Evolutionary conservation across 495 filamentous ascomycete genomes (phyloP).

Genomic region (Hamigera avellanea): DNA sequence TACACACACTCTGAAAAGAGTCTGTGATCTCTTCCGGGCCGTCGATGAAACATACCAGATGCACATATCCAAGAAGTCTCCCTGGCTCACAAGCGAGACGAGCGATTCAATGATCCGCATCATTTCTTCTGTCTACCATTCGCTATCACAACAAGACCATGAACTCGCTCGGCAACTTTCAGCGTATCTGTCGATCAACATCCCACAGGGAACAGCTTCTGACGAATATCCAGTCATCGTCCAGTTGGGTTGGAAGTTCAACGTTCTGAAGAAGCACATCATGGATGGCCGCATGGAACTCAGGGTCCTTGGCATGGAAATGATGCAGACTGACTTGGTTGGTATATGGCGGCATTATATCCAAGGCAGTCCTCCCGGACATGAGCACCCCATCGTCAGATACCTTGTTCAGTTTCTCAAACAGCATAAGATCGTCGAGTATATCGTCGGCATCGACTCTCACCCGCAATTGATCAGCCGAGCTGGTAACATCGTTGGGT

Average conservation of each 20-base stretch:
- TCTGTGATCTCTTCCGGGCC: constrained; percentile 18
- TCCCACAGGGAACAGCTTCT: constrained; percentile 20
- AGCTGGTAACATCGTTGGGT: constrained; percentile 75
- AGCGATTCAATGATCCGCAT: constrained; percentile 20
- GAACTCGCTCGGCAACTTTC: constrained; percentile 20
- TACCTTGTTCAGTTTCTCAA: constrained; percentile 57
- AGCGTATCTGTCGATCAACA: constrained; percentile 23
- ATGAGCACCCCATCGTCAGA: constrained; percentile 41
- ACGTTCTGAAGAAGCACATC: constrained; percentile 55
- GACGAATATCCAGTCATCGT: constrained; percentile 33
- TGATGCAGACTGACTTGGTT: constrained; percentile 64
- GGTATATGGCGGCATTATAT: constrained; percentile 43
- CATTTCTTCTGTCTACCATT: constrained; percentile 15
- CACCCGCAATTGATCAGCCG: constrained; percentile 80
- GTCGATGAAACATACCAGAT: constrained; percentile 23
- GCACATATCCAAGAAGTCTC: constrained; percentile 27
- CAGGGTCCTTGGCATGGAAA: constrained; percentile 58
- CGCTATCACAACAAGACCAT: constrained; percentile 11
- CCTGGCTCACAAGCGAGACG: constrained; percentile 25
- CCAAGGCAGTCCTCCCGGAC: constrained; percentile 20
- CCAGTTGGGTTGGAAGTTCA: constrained; percentile 57
- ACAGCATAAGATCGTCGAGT: constrained; percentile 57
- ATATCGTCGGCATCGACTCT: constrained; percentile 82
- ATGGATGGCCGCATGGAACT: constrained; percentile 82
- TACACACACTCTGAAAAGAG: constrained; percentile 6